Evolutionary conservation across 768 basidiomycete species (phyloP).

Genomic region (Hypsizygus marmoreus): DNA sequence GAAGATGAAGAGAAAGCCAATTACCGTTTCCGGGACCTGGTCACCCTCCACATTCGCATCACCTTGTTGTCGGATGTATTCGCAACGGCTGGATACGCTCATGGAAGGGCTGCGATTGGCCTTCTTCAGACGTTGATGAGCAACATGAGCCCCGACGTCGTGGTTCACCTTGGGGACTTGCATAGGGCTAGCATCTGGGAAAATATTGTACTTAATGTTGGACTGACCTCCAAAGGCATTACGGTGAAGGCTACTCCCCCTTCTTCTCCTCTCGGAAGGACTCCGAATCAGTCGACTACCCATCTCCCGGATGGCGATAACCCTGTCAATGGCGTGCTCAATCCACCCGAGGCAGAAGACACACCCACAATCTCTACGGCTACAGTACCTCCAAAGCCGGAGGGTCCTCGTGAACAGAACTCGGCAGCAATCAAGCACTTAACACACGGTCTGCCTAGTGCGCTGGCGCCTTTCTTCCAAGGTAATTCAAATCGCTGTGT

Average conservation of each 20-base stretch:
- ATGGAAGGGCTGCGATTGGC: slow-evolving; percentile 73
- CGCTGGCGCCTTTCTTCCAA: slow-evolving; percentile 84
- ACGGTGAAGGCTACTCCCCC: slow-evolving; percentile 44
- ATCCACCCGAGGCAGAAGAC: slow-evolving; percentile 7
- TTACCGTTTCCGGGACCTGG: slow-evolving; percentile 66
- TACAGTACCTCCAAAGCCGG: slow-evolving; percentile 33
- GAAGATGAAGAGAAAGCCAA: slow-evolving; percentile 55
- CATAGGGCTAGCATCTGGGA: slow-evolving; percentile 88
- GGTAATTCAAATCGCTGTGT: slow-evolving; percentile 41
- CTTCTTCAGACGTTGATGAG: slow-evolving; percentile 77
- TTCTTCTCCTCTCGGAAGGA: slow-evolving; percentile 47
- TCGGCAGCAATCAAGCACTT: slow-evolving; percentile 78
- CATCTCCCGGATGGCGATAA: slow-evolving; percentile 43
- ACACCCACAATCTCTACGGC: slow-evolving; percentile 3
- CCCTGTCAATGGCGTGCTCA: slow-evolving; percentile 32
- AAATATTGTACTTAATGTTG: slow-evolving; percentile 74
- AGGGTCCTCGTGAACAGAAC: slow-evolving; percentile 60
- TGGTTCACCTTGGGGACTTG: slow-evolving; percentile 73
- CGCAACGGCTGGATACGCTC: slow-evolving; percentile 77
- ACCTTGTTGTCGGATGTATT: slow-evolving; percentile 88
- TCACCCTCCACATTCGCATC: slow-evolving; percentile 76
- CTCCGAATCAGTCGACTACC: slow-evolving; percentile 43
- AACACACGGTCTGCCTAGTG: slow-evolving; percentile 73
- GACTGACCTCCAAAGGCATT: slow-evolving; percentile 55
- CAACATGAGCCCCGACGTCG: slow-evolving; percentile 59